phyloP scores from a whole-genome alignment of 2,329 filamentous ascomycete species.

The Penicillium rolfsii region DNA sequence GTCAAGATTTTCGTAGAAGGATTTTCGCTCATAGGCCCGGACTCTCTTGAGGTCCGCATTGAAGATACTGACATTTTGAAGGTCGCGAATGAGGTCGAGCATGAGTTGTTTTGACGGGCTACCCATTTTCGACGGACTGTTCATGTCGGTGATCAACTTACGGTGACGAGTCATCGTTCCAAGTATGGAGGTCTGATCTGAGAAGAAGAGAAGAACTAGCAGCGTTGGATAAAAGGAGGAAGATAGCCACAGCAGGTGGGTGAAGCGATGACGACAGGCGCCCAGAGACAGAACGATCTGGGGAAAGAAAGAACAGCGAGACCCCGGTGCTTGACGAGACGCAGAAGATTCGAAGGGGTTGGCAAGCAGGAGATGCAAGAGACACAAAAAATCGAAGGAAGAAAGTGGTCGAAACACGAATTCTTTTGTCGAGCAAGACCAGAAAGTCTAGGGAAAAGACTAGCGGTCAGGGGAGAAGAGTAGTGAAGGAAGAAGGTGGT shows the following conservation, averaged over 20 bases:
- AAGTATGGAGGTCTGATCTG: neutral
- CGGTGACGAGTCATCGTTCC: neutral
- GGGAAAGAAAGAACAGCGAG: no score
- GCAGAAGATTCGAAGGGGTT: no score
- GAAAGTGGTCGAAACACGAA: no score
- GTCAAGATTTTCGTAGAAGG: conserved; percentile 64
- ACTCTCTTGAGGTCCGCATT: conserved; percentile 49
- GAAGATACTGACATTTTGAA: conserved; percentile 48
- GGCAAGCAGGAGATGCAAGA: no score
- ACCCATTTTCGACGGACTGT: conserved; percentile 45
- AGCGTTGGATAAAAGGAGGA: neutral
- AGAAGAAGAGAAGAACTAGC: neutral
- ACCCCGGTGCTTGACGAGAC: no score
- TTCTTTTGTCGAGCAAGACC: no score
- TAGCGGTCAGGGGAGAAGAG: no score
- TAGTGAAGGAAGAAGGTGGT: no score
- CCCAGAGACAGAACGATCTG: no score
- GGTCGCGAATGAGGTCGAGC: conserved; percentile 44
- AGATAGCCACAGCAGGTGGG: neutral
- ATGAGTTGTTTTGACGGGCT: conserved; percentile 48
- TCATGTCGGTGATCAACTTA: conserved; percentile 29
- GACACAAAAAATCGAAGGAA: no score
- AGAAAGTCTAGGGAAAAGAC: no score
- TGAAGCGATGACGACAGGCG: no score
- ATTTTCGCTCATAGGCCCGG: conserved; percentile 47